Evolutionary conservation across 768 basidiomycete genomes (phyloP), one percentile per base, ranked within the genome.

Genomic region (Rhodotorula babjevae): DNA sequence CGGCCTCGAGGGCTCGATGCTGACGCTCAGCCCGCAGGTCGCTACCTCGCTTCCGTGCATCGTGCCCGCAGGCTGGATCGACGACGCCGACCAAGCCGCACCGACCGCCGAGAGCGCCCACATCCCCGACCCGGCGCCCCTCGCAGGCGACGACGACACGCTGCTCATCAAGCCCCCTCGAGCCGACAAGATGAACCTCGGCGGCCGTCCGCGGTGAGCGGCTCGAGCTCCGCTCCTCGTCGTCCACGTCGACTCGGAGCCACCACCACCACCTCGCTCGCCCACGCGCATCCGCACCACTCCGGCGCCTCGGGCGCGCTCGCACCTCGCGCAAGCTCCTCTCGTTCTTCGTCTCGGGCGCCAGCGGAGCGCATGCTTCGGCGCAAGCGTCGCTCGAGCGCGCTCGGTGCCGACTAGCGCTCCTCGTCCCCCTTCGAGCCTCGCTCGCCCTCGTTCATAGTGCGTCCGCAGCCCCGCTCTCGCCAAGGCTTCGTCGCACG

Each of bases 31-130:
- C 3, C 11, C 23, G 8, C 42, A 74, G 73, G 65, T 74, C 63
- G 73, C 73, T 0, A 70, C 73, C 12, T 70, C 73, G 10, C 25
- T 69, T 7, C 73, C 73, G 7, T 74, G 73, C 23, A 67, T 74
- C 46, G 68, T 74, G 7, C 73, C 73, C 23, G 58, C 61, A 1
- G 73, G 73, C 19, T 64, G 69, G 68, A 70, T 74, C 58, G 73
- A 74, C 55, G 73, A 74, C 23, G 66, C 63, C 19, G 73, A 74
- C n/a, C 65, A 74, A 16, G 62, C 40, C 1, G 68, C 47, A 1
- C 68, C 67, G 0, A 53, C 68, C 36, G 58, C 61, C 14, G 59
- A 61, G 16, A 27, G 23, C 58, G 56, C 47, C 46, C 7, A 58
- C 8, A 25, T 72, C 12, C 21, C 31, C 27, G 63, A 72, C 23